Percentiles rank a stretch among this genome's conserved stretches.
Conservation (phyloP, 2,329 filamentous ascomycete genomes). For the Diaporthe longicolla region DNA sequence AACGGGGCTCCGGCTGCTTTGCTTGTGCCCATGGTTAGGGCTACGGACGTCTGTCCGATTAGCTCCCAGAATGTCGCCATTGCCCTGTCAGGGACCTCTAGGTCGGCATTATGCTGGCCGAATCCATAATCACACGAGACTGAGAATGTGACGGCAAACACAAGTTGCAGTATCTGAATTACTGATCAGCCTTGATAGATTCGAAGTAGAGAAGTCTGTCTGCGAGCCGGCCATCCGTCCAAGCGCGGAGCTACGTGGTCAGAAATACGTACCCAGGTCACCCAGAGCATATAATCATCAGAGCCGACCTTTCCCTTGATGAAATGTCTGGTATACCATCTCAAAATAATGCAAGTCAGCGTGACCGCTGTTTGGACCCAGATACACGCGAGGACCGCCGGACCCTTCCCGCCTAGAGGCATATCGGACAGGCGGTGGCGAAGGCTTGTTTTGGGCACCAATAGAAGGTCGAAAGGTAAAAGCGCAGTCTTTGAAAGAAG, state of each 20-base stretch:
- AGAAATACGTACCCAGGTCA: conserved; percentile 12
- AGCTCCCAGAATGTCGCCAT: conserved; percentile 30
- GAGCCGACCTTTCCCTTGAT: conserved; percentile 23
- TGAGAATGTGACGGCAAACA: conserved; percentile 12
- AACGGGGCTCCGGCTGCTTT: conserved; percentile 19
- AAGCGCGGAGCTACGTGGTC: not conserved
- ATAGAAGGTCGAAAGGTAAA: not conserved
- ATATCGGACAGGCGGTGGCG: conserved; percentile 23
- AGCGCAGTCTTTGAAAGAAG: not conserved
- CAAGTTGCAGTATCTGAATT: not conserved
- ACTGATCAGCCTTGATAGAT: not conserved
- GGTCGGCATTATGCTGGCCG: conserved; percentile 31
- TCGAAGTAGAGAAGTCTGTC: not conserved
- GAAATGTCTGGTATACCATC: conserved; percentile 25
- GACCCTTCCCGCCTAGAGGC: conserved; percentile 26
- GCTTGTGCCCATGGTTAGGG: conserved; percentile 23
- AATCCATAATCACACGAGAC: conserved; percentile 28
- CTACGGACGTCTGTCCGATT: conserved; percentile 16
- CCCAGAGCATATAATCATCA: conserved; percentile 20
- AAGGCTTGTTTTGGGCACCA: not conserved
- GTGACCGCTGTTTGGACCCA: conserved; percentile 5
- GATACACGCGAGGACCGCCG: conserved; percentile 6
- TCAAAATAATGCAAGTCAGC: conserved; percentile 11
- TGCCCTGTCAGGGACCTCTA: not conserved
- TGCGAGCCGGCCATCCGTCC: not conserved